Percentiles rank a stretch among this genome's conserved stretches.
Conservation (phyloP, 1,284 basidiomycete genomes). For the Inonotus hispidus region DNA sequence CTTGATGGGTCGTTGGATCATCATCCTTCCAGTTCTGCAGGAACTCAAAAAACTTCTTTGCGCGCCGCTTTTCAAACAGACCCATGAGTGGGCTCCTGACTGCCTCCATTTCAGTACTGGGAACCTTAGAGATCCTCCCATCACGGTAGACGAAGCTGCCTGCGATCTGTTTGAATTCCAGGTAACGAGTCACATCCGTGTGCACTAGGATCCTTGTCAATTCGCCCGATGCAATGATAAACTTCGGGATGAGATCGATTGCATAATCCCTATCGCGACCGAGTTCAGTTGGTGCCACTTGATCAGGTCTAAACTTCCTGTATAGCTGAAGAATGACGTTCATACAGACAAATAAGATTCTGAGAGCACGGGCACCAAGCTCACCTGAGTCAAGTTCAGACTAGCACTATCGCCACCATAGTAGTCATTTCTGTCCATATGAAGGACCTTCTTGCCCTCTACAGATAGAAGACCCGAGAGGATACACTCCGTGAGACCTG, state of each 20-base stretch:
- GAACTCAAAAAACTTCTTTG: slow-evolving; percentile 99
- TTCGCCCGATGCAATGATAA: slow-evolving; percentile 98
- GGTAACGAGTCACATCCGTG: slow-evolving; percentile 97
- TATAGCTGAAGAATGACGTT: slow-evolving; percentile 63
- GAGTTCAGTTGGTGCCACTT: slow-evolving; percentile 68
- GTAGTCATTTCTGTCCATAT: slow-evolving; percentile 99
- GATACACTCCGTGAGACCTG: slow-evolving; percentile 97
- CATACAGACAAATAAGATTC: slow-evolving; percentile 10
- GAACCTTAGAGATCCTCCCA: slow-evolving; percentile 96
- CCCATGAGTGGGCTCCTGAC: slow-evolving; percentile 95
- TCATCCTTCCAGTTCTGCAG: slow-evolving; percentile 94
- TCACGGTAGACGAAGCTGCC: slow-evolving; percentile 98
- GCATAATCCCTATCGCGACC: slow-evolving; percentile 95
- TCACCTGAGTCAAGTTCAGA: slow-evolving; percentile 93
- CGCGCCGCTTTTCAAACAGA: slow-evolving; percentile 95
- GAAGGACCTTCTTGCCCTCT: slow-evolving; percentile 99
- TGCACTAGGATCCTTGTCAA: slow-evolving; percentile 98
- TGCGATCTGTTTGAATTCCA: slow-evolving; percentile 99
- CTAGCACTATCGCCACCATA: slow-evolving; percentile 98
- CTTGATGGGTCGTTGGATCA: slow-evolving; percentile 93
- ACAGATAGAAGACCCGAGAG: slow-evolving; percentile 95
- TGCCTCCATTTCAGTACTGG: slow-evolving; percentile 97
- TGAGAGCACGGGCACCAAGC: slow-evolving; percentile 23
- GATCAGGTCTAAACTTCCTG: slow-evolving; percentile 86
- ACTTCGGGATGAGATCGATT: slow-evolving; percentile 92